Evolutionary conservation across 192 early-diverging fungal genomes (phyloP), one percentile per base, ranked within the genome.

Genomic region (Pilaira anomala): DNA sequence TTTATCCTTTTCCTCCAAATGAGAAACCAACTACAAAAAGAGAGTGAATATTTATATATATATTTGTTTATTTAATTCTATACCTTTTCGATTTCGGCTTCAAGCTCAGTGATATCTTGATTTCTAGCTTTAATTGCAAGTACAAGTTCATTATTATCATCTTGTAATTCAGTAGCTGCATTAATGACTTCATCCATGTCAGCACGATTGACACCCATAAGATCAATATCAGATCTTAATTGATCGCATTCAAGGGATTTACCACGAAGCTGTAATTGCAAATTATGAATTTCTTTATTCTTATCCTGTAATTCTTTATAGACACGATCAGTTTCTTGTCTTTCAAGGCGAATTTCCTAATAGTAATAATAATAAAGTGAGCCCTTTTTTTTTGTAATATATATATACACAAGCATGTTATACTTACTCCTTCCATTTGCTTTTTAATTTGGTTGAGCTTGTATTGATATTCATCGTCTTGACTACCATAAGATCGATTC

Each of bases 221-320:
- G 6, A 8, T 50, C 18, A 25, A 49, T 48, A n/a, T 67, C 56
- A 54, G 56, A 36, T 49, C 60, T 39, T 28, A 63, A 22, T 4
- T 63, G 48, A 16, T 63, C 49, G 5, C 36, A 63, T 36, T 73
- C 59, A 67, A 73, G 56, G 21, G 60, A 22, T 3, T 67, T 64
- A 44, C 62, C 60, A 13, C 65, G 50, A 16, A 69, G 24, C 25
- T 69, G 67, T 50, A 42, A 49, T 16, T 50, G 48, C 33, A 82
- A n/a, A 24, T 65, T 69, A 24, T 72, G 60, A 48, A 78, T 67
- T 21, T 78, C 72, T 29, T 55, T 60, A 8, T 52, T 59, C 53
- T 83, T 83, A 25, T 80, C 74, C 24, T 68, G 61, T 1, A 79
- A 30, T 62, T 83, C 74, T 4, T 54, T 57, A n/a, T 74, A 73